phyloP scores from a whole-genome alignment of 805 yeast species.

The Saccharomycopsis javanensis region DNA sequence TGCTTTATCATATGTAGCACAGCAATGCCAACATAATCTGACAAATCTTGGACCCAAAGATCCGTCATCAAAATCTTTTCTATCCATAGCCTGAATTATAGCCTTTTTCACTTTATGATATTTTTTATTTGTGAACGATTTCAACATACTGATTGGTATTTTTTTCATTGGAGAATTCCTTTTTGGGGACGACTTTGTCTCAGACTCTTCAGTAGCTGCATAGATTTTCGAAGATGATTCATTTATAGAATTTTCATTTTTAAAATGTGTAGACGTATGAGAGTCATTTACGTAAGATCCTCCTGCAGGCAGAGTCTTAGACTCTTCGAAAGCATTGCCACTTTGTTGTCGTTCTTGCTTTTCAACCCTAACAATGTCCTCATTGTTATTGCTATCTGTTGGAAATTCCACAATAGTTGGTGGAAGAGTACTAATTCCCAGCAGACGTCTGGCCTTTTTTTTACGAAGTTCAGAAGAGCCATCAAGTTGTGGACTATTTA shows the following conservation, averaged over 20 bases:
- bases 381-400: background rate
- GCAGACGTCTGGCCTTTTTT: background rate
- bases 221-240: background rate
- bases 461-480: background rate
- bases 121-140: background rate
- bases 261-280: background rate
- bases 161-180: background rate
- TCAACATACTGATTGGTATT: background rate
- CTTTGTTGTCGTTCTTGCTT: background rate
- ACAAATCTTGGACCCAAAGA: constrained; percentile 41
- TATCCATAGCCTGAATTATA: constrained; percentile 23
- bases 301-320: background rate
- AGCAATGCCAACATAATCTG: constrained; percentile 41
- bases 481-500: background rate
- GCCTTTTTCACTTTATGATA: constrained; percentile 32
- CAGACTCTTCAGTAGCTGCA: background rate
- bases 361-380: background rate
- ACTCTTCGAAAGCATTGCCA: background rate
- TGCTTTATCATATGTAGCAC: constrained; percentile 37
- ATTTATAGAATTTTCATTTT: background rate
- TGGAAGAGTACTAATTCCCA: constrained; percentile 8
- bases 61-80: constrained; percentile 17
- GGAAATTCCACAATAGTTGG: constrained; percentile 4
- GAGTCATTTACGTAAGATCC: background rate
- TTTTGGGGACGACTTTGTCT: background rate